Base-by-base conservation (phyloP, 192 early-diverging fungal genomes). In the Chytriomyces sp. region DNA sequence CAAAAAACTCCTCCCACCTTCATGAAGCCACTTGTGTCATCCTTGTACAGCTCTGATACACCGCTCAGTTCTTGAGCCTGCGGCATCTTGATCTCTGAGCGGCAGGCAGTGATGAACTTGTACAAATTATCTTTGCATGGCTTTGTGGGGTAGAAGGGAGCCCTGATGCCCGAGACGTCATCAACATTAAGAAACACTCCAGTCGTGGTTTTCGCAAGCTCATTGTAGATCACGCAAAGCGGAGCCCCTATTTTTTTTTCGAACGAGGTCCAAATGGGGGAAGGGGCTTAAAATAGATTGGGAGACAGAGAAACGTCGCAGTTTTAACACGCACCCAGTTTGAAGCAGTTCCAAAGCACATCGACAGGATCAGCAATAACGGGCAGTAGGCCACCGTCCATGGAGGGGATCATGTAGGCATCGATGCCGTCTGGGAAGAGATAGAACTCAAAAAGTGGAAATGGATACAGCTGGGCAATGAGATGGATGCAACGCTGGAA, bases 21-120 rank as follows among this genome's bases (percentile, higher is more conserved):
- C 72, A 99, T 92, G 81, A 98, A 96, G 72, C 91, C 93, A 82
- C 96, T 97, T 45, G 96, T 99, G 79, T 99, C 94, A 79, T 98
- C 96, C 69, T 93, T 91, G 81, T 92, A 95, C 46, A 97, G 83
- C 64, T 96, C 95, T 6, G 94, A 88, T 64, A 98, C 90, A 50
- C 92, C 89, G 82, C 96, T 94, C 28, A 93, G 80, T 63, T 95
- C 91, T 48, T 96, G 89, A 45, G 83, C 84, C n/a, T 35, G 67
- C 1, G 90, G 85, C 63, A 94, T 78, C 1, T 66, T 62, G 67
- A 92, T 86, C 77, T 95, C 89, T 47, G 89, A 85, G 64, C 92
- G 91, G 84, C 95, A 96, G n/a, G 91, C 91, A 67, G 93, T 91
- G 43, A 97, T 76, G 84, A 98, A 98, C 67, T 90, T 86, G 82